A percentile compares a stretch with the other conserved stretches of the same genome.
Conservation (phyloP, 345 rosid species). For the Rhodomyrtus tomentosa region DNA sequence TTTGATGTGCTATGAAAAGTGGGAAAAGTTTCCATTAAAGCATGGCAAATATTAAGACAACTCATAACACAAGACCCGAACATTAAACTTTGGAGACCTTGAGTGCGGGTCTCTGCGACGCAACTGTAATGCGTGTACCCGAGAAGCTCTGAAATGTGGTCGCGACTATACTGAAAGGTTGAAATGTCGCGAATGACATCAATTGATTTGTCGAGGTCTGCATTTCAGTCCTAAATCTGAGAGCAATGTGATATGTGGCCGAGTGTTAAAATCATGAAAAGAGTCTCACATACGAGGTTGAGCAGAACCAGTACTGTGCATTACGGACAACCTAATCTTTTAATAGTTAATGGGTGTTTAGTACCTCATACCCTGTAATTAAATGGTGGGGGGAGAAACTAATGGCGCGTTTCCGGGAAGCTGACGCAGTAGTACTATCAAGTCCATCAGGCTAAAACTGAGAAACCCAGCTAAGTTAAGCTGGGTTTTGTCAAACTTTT, state of each 20-base stretch:
- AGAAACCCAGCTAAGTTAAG: slow-evolving; percentile 13
- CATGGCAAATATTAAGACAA: not conserved
- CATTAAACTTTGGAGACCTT: not conserved
- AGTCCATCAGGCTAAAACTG: not conserved
- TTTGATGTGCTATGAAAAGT: not conserved
- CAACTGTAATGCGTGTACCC: not conserved
- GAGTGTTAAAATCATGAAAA: not conserved
- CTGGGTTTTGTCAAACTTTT: slow-evolving; percentile 2
- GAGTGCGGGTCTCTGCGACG: not conserved
- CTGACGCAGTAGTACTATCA: not conserved
- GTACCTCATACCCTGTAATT: not conserved
- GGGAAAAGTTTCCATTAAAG: not conserved
- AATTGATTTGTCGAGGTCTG: no score
- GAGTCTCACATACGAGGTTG: not conserved
- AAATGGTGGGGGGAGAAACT: not conserved
- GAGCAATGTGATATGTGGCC: not conserved
- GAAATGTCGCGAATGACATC: not conserved
- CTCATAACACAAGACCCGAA: not conserved
- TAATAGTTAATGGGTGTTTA: not conserved
- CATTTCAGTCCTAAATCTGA: no score
- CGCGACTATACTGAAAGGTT: not conserved
- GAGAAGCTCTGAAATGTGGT: not conserved
- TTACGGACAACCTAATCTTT: not conserved
- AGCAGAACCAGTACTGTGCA: not conserved
- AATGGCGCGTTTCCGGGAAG: not conserved